Evolutionary conservation across 345 rosid species (phyloP), one percentile per base, ranked within the genome.

Genomic region (Hibiscus tridactylites): DNA sequence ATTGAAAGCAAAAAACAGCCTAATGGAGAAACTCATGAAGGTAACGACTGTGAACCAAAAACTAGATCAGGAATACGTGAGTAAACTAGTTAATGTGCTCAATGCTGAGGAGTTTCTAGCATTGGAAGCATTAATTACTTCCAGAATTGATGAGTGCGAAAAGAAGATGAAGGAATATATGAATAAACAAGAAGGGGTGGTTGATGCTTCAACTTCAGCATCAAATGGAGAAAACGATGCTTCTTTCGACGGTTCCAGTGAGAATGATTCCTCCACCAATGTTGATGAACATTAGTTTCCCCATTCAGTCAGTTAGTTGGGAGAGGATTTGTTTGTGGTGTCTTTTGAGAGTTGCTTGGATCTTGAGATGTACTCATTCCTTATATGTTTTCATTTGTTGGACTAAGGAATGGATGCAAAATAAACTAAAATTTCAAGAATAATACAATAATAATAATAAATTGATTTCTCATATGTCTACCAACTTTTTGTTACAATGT

Each of bases 391-490:
- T 13, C 46, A 31, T 28, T 28, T 59, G 21, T 35, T 57, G 65
- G 61, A 57, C 9, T 47, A 35, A 26, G 15, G 71, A 47, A 47
- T 67, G 21, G 6, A 47, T 26, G 26, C 58, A 15, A 35, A 67
- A 67, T 67, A 49, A 67, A 49, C 29, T 68, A 28, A 33, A 65
- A 44, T 21, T 21, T 65, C 70, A 68, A 68, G 50, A 47, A 29
- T 58, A 5, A 65, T 57, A 54, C 5, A 35, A 0, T 35, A 35
- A 35, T 3, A 4, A 33, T 33, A 33, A 33, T 33, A 33, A 57
- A 58, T 24, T 67, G 28, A 11, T 67, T 15, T 54, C 16, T 28
- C 35, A n/a, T 8, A 6, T 33, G 13, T 54, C 50, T 44, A 5
- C 8, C 29, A 63, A 4, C 9, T 73, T 33, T 28, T 35, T 52